These are phyloP conservation scores for Cicer judaicum DNA, from an alignment of 306 rosid species.

Conservation along the genomic window DNA sequence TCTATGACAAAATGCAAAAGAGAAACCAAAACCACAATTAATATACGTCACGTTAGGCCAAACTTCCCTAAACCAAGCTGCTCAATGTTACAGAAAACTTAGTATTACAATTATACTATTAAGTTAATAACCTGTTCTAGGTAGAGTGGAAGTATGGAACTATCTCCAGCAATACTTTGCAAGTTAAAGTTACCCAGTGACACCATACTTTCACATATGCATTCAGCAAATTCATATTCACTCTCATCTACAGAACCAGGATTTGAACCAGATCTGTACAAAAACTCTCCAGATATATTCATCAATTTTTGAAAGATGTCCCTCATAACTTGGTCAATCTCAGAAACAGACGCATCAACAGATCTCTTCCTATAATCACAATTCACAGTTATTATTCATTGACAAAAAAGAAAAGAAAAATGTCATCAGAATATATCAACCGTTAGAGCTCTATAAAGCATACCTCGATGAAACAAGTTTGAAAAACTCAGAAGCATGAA, in stretches of 20 bases:
- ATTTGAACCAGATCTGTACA: conserved; percentile 60
- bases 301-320: conserved; percentile 72
- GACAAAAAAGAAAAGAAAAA: background rate
- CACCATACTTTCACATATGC: conserved; percentile 86
- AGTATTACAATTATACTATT: background rate
- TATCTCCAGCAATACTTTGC: conserved; percentile 80
- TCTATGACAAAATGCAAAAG: conserved; percentile 33
- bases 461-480: conserved; percentile 90
- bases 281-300: conserved; percentile 78
- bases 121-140: conserved; percentile 73
- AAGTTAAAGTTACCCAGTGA: conserved; percentile 82
- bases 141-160: conserved; percentile 60
- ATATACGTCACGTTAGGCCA: conserved; percentile 22
- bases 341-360: conserved; percentile 64
- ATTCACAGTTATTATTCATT: conserved; percentile 36
- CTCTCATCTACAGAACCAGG: conserved; percentile 68
- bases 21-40: conserved; percentile 35
- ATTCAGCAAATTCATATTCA: conserved; percentile 80
- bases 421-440: conserved; percentile 4
- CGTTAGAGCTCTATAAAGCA: conserved; percentile 34
- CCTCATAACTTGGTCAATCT: conserved; percentile 80
- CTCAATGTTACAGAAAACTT: conserved; percentile 23
- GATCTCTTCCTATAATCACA: conserved; percentile 79
- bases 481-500: conserved; percentile 97
- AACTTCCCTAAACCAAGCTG: conserved; percentile 26